Conservation (phyloP, 78 protist genomes). For the Dictyostelium purpureum region DNA sequence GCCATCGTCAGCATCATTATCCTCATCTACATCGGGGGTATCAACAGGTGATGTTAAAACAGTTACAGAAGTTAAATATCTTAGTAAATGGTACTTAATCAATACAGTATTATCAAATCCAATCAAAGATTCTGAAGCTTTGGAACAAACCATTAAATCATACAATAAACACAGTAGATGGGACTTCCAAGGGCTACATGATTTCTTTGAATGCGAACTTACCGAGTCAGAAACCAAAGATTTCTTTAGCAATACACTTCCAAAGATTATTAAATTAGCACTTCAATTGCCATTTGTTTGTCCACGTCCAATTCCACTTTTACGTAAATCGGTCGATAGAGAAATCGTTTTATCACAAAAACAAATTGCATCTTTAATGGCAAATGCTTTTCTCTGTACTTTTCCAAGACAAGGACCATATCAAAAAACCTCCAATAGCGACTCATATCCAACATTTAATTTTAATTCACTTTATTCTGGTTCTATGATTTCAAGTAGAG, state of each 20-base stretch:
- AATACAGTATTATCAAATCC: slow-evolving; percentile 1
- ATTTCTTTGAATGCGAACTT: slow-evolving; percentile 61
- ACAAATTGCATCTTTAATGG: slow-evolving; percentile 64
- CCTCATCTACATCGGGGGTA: not conserved
- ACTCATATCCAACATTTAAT: slow-evolving; percentile 34
- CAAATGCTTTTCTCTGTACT: slow-evolving; percentile 80
- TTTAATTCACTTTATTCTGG: slow-evolving; percentile 70
- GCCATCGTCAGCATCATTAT: not conserved
- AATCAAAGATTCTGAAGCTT: slow-evolving; percentile 29
- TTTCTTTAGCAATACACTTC: slow-evolving; percentile 62
- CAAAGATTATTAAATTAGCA: slow-evolving; percentile 60
- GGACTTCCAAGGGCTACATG: slow-evolving; percentile 59
- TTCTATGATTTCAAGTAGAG: not conserved
- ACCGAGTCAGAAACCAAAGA: slow-evolving; percentile 24
- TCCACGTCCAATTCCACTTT: slow-evolving; percentile 64
- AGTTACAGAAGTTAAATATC: not conserved
- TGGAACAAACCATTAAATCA: slow-evolving; percentile 52
- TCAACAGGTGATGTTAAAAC: not conserved
- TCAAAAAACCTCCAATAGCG: too few species aligned
- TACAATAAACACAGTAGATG: slow-evolving; percentile 4
- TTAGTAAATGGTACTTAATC: slow-evolving; percentile 71
- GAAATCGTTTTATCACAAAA: slow-evolving; percentile 63
- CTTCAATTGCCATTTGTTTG: slow-evolving; percentile 56
- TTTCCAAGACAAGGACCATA: slow-evolving; percentile 62
- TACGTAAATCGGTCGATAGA: slow-evolving; percentile 16